phyloP scores from a whole-genome alignment of 257 asterid species.

The Ilex asprella region DNA sequence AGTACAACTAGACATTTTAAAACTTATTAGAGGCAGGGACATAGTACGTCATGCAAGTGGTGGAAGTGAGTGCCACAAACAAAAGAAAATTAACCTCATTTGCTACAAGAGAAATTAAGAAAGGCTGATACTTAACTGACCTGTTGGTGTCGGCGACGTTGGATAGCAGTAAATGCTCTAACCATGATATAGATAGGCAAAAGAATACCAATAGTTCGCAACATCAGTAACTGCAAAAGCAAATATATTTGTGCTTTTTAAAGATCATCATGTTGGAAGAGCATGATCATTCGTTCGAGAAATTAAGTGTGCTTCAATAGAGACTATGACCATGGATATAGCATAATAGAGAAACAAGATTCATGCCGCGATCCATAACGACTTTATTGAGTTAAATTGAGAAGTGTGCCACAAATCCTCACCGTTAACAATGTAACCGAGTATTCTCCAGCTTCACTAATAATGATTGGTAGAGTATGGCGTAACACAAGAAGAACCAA shows the following conservation, averaged over 20 bases:
- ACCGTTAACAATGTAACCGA: constrained; percentile 17
- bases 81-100: neutral
- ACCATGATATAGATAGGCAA: constrained; percentile 52
- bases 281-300: neutral
- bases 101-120: neutral
- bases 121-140: constrained; percentile 15
- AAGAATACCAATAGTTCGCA: constrained; percentile 50
- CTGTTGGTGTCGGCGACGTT: constrained; percentile 40
- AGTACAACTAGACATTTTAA: no score
- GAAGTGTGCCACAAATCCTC: neutral
- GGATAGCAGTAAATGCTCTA: constrained; percentile 38
- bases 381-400: neutral
- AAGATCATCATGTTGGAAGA: neutral
- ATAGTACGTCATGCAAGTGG: no score
- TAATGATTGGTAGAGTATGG: constrained; percentile 32
- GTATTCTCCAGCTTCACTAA: constrained; percentile 15
- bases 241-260: neutral
- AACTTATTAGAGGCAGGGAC: no score
- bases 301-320: neutral
- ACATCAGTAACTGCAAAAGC: constrained; percentile 35
- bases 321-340: no score
- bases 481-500: constrained; percentile 57
- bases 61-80: no score
- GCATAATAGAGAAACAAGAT: no score
- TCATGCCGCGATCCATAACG: neutral